Evolutionary conservation across 495 filamentous ascomycete species (phyloP).

Genomic region (Tetracladium setigerum): DNA sequence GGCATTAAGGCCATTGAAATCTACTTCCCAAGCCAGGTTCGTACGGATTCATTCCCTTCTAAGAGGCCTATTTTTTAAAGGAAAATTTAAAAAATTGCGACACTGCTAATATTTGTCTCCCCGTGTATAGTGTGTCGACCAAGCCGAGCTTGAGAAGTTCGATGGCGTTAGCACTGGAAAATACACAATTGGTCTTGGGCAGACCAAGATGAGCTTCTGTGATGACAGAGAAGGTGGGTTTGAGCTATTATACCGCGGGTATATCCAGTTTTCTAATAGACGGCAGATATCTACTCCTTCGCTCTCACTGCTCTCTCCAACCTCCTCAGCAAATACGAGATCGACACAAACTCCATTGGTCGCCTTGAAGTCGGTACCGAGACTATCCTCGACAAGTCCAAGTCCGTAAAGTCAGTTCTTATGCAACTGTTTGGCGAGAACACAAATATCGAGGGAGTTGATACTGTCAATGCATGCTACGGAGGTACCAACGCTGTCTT

Average conservation of each 20-base stretch:
- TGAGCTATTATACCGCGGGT: slow-evolving; percentile 22
- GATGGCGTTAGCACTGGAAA: slow-evolving; percentile 92
- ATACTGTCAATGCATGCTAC: slow-evolving; percentile 97
- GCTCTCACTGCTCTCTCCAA: slow-evolving; percentile 82
- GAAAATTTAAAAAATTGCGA: no score
- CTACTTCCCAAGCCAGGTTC: slow-evolving; percentile 93
- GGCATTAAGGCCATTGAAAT: slow-evolving; percentile 99
- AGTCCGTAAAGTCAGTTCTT: slow-evolving; percentile 98
- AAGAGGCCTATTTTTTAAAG: slow-evolving; percentile 1
- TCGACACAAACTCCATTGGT: slow-evolving; percentile 84
- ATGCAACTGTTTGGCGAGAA: slow-evolving; percentile 92
- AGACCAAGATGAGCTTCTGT: slow-evolving; percentile 99
- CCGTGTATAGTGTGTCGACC: slow-evolving; percentile 99
- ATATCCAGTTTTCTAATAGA: slow-evolving; percentile 1
- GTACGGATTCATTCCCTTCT: slow-evolving; percentile 22
- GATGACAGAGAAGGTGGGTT: slow-evolving; percentile 88
- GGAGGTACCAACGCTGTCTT: slow-evolving; percentile 96
- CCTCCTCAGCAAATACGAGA: slow-evolving; percentile 85
- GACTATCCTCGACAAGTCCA: slow-evolving; percentile 98
- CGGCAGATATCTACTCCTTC: slow-evolving; percentile 93
- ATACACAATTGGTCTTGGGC: slow-evolving; percentile 98
- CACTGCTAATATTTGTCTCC: slow-evolving; percentile 16
- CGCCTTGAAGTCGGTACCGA: slow-evolving; percentile 97
- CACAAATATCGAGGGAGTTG: slow-evolving; percentile 92
- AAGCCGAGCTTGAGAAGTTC: slow-evolving; percentile 93